Evolutionary conservation across 1,284 basidiomycete genomes (phyloP), one percentile per base, ranked within the genome.

Genomic region (Ustilago bromivora): DNA sequence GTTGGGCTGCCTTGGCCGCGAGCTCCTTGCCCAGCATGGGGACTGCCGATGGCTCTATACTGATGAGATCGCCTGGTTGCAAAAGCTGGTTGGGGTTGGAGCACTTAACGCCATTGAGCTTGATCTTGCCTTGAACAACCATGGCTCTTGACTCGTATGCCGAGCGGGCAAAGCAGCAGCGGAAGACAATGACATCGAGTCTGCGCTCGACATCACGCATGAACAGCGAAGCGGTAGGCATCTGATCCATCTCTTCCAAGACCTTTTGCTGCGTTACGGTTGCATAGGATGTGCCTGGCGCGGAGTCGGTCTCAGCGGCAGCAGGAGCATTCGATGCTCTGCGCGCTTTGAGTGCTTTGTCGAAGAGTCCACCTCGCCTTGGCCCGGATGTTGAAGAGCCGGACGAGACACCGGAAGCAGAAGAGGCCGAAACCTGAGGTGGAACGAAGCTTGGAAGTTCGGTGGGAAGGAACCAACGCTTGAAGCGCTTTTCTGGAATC

Each of bases 21-120:
- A 84, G 61, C 38, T 81, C 75, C 35, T 75, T 46, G 62, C 74
- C 73, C 3, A 85, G 78, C 88, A 97, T 93, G 12, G 91, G 90
- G 43, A 99, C 93, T 7, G 92, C 91, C 13, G 87, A 85, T 0
- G 96, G 95, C 77, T 96, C 90, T 41, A 99, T 93, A 15, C 94
- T 91, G 67, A 98, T 90, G 90, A 99, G 91, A 87, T 99, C 97
- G 28, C 96, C 96, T 1, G 96, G 96, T 53, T 94, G 92, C 31
- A 99, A 89, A 63, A 94, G 91, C n/a, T 92, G 92, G 84, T 96
- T 96, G 32, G 95, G 91, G 82, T 96, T 92, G 68, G 89, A 89
- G 82, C 94, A 91, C 94, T 97, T 76, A 35, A 75, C 59, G 4
- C 97, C 97, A 82, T 99, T 99, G 34, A 99, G 88, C 84, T 91